Base-by-base conservation (phyloP, 2,329 filamentous ascomycete species). In the Epicoccum nigrum region DNA sequence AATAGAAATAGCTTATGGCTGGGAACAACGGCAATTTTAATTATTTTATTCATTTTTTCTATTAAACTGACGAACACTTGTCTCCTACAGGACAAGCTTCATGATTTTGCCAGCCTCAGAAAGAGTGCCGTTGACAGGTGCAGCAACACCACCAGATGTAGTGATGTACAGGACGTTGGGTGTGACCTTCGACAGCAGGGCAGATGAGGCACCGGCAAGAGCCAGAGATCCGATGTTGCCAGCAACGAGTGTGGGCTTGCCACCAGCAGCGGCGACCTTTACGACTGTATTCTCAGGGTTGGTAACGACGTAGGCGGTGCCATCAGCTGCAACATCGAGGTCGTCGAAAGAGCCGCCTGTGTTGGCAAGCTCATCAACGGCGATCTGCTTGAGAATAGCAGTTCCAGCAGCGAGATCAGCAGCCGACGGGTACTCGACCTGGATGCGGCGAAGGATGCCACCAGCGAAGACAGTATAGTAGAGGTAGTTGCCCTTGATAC, bases 211-310 rank as follows among this genome's bases (percentile, higher is more conserved):
- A 16, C 53, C 53, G 19, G 45, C 44, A 33, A 56, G 49, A 21
- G 16, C 44, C 17, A 47, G 37, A 23, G 43, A 48, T 20, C 41
- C 41, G 35, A 19, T 8, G 32, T 45, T 37, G 16, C 53, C 53
- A 49, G 53, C 53, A 20, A 52, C 44, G 33, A 42, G 23, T 1
- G 49, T 49, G 11, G 49, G 49, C 38, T 47, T 31, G 19, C 49
- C 49, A 21, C 53, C 53, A 35, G 28, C 45, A 31, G 53, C 47
- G 16, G 39, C 43, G n/a, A 56, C 44, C 43, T 48, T 56, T 12
- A 52, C 48, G 21, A 56, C 45, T 15, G 51, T 54, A 34, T 54
- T 54, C 40, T 49, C 41, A 15, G 44, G 51, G 45, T 54, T 54
- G 17, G 51, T 49, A 23, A 45, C 45, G 20, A 54, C 23, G 27